Percentiles rank a stretch among this genome's conserved stretches.
phyloP scores from a whole-genome alignment of 441 rosid genomes.

The Bocquillonia castaneifolia region DNA sequence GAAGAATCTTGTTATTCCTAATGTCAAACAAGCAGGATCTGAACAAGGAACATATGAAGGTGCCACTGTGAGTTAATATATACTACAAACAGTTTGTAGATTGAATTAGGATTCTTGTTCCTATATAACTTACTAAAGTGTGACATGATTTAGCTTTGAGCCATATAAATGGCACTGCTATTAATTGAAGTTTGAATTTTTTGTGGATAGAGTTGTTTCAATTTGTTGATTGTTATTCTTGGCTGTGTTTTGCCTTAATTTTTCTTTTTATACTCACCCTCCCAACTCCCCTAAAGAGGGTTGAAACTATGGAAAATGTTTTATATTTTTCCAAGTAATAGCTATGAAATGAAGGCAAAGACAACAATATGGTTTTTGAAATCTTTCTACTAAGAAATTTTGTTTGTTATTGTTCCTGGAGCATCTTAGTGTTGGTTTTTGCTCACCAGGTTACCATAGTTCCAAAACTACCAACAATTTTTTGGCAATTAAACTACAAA shows the following conservation, averaged over 20 bases:
- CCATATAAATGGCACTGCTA: not conserved
- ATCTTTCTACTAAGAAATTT: not conserved
- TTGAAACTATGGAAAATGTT: not conserved
- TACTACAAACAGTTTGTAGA: no score
- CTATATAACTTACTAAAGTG: no score
- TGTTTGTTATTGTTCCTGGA: not conserved
- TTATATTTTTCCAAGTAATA: not conserved
- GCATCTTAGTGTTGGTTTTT: not conserved
- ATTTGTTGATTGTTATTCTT: not conserved
- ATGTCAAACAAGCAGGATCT: constrained; percentile 81
- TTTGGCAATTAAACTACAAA: not conserved
- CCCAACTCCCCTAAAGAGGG: not conserved
- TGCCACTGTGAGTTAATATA: constrained; percentile 78
- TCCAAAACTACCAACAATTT: not conserved
- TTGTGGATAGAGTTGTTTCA: not conserved
- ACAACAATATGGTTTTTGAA: not conserved
- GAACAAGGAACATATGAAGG: constrained; percentile 98
- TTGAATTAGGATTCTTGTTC: no score
- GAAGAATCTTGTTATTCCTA: constrained; percentile 76
- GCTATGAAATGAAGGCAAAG: not conserved
- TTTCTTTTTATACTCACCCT: no score
- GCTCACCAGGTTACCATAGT: not conserved
- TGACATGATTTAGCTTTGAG: no score
- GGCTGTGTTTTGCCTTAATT: not conserved
- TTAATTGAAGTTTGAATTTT: not conserved